Percentiles rank a stretch among this genome's conserved stretches.
These are phyloP conservation scores for Arachis hypogaea DNA, from an alignment of 306 rosid genomes.

Conservation along the genomic window DNA sequence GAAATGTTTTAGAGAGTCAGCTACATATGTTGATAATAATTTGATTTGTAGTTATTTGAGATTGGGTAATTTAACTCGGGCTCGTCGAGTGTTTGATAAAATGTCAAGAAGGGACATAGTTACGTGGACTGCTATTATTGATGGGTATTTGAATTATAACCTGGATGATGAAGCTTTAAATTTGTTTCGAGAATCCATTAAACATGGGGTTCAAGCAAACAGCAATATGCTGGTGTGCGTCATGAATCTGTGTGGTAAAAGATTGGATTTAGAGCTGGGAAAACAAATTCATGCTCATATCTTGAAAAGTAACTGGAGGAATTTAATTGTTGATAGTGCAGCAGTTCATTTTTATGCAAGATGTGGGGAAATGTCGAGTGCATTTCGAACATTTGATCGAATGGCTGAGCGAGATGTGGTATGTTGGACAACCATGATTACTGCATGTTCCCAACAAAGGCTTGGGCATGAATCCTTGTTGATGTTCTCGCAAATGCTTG, in stretches of 20 bases:
- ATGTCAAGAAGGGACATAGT: slow-evolving; percentile 69
- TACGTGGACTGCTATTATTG: slow-evolving; percentile 86
- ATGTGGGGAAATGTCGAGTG: slow-evolving; percentile 64
- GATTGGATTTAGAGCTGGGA: slow-evolving; percentile 68
- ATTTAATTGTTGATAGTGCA: slow-evolving; percentile 72
- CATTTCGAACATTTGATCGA: slow-evolving; percentile 62
- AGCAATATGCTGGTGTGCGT: slow-evolving; percentile 78
- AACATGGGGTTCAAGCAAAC: slow-evolving; percentile 57
- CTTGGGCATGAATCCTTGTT: slow-evolving; percentile 64
- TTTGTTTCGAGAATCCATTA: slow-evolving; percentile 56
- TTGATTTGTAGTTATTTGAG: slow-evolving; percentile 69
- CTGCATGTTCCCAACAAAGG: slow-evolving; percentile 89
- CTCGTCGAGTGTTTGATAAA: slow-evolving; percentile 73
- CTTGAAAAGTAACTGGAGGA: slow-evolving; percentile 69
- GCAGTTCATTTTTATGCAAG: slow-evolving; percentile 73
- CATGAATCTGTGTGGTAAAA: slow-evolving; percentile 68
- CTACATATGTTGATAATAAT: slow-evolving; percentile 68
- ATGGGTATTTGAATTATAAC: slow-evolving; percentile 65
- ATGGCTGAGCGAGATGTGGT: slow-evolving; percentile 69
- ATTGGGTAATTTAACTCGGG: slow-evolving; percentile 54
- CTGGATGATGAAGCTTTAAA: slow-evolving; percentile 70
- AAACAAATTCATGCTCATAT: slow-evolving; percentile 71
- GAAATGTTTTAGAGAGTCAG: slow-evolving; percentile 47
- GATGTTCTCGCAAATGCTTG: slow-evolving; percentile 64
- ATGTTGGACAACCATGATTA: slow-evolving; percentile 88